Conservation (phyloP, 2,329 filamentous ascomycete genomes). For the Elsinoe arachidis region DNA sequence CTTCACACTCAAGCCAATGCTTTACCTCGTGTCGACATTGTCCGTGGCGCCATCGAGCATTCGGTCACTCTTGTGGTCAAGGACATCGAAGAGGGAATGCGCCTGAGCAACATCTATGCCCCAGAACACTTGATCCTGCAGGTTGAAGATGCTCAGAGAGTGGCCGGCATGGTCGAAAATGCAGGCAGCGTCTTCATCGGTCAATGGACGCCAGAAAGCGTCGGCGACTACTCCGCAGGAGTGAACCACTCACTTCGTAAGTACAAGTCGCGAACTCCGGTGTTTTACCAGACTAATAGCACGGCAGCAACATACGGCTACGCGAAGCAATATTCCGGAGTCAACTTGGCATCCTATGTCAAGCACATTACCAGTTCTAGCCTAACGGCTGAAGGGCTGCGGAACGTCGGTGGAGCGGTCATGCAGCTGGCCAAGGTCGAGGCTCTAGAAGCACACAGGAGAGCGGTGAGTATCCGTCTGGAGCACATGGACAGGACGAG, state of each 20-base stretch:
- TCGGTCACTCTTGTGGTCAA: constrained; percentile 74
- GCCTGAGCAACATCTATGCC: constrained; percentile 85
- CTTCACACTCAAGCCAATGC: constrained; percentile 79
- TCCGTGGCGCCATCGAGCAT: constrained; percentile 81
- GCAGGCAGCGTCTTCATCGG: constrained; percentile 95
- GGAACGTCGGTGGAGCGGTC: constrained; percentile 77
- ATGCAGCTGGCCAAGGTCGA: constrained; percentile 95
- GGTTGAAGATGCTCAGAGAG: constrained; percentile 63
- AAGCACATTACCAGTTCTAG: constrained; percentile 97
- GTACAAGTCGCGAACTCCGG: constrained; percentile 32
- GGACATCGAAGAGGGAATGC: constrained; percentile 67
- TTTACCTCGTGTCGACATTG: constrained; percentile 85
- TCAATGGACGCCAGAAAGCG: constrained; percentile 92
- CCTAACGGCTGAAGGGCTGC: constrained; percentile 73
- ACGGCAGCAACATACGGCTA: constrained; percentile 84
- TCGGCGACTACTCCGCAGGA: constrained; percentile 94
- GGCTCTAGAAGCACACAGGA: constrained; percentile 84
- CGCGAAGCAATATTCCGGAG: constrained; percentile 95
- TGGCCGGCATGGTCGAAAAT: constrained; percentile 75
- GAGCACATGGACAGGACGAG: constrained; percentile 21
- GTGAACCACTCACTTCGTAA: constrained; percentile 96
- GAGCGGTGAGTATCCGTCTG: constrained; percentile 59
- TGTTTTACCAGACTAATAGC: not conserved
- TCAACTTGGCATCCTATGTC: constrained; percentile 90
- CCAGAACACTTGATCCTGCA: constrained; percentile 96